A percentile compares a stretch with the other conserved stretches of the same genome.
Conservation (phyloP, 345 rosid species). For the Boechera stricta region DNA sequence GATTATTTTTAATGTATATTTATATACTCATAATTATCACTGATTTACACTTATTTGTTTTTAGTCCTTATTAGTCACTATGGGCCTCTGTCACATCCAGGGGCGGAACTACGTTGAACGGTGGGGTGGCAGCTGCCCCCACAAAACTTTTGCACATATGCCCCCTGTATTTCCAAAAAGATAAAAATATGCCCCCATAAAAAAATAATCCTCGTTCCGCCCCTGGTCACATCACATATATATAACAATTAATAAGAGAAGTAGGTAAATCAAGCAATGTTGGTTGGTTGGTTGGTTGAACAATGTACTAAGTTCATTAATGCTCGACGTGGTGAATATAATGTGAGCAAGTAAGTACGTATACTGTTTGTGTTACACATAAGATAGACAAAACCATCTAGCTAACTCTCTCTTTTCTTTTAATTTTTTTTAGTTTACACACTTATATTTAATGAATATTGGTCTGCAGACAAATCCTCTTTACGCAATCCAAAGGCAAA, state of each 20-base stretch:
- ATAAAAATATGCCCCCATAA: too few species aligned
- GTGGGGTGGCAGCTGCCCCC: too few species aligned
- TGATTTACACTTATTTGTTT: not conserved
- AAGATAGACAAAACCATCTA: constrained; percentile 22
- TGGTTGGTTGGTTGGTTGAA: constrained; percentile 41
- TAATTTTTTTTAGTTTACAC: not conserved
- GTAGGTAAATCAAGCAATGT: constrained; percentile 25
- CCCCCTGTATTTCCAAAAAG: too few species aligned
- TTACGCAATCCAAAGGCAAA: constrained; percentile 35
- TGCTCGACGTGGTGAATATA: constrained; percentile 14
- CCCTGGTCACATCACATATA: not conserved
- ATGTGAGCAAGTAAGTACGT: constrained; percentile 29
- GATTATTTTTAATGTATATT: not conserved
- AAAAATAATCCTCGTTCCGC: too few species aligned
- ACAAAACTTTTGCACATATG: too few species aligned
- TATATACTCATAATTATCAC: not conserved
- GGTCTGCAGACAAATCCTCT: constrained; percentile 38
- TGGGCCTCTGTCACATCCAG: not conserved
- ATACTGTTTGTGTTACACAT: constrained; percentile 30
- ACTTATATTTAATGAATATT: constrained; percentile 16
- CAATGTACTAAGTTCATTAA: constrained; percentile 30
- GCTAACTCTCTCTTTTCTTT: not conserved
- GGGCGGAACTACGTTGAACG: too few species aligned
- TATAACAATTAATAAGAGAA: constrained; percentile 9
- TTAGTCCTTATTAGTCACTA: not conserved